These are phyloP conservation scores for Komagataella ulmi DNA, from an alignment of 805 yeast genomes.

Conservation along the genomic window DNA sequence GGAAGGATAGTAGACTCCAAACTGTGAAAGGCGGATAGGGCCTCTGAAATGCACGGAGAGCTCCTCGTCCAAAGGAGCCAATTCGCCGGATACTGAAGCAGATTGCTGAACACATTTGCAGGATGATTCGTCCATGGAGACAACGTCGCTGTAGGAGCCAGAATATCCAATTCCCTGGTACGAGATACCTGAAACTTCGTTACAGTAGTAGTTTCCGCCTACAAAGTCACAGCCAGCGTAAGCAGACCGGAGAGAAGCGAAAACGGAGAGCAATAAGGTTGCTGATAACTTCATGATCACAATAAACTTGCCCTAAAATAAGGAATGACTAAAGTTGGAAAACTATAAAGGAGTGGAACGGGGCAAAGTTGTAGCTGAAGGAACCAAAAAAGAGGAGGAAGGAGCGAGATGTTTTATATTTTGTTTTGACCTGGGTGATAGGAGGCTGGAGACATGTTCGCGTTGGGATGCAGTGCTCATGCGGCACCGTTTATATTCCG, in stretches of 20 bases:
- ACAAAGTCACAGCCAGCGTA: constrained; percentile 18
- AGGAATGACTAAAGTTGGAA: constrained; percentile 1
- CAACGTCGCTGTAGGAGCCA: constrained; percentile 65
- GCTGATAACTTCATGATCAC: constrained; percentile 10
- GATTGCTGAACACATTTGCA: constrained; percentile 60
- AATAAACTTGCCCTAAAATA: background rate
- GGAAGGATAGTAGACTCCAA: constrained; percentile 78
- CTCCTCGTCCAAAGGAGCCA: constrained; percentile 80
- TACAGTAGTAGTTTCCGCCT: constrained; percentile 79
- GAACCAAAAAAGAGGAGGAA: background rate
- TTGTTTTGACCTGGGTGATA: background rate
- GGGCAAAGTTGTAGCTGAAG: background rate
- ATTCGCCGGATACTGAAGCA: constrained; percentile 49
- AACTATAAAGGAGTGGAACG: background rate
- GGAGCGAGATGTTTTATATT: background rate
- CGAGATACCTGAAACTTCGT: constrained; percentile 39
- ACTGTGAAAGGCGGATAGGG: constrained; percentile 66
- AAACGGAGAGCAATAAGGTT: constrained; percentile 9
- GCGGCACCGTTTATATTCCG: background rate
- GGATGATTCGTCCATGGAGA: constrained; percentile 44
- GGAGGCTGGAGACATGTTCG: background rate
- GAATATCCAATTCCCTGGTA: constrained; percentile 68
- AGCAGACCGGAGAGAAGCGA: constrained; percentile 9
- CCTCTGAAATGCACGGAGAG: constrained; percentile 86
- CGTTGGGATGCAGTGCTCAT: background rate